Evolutionary conservation across 2,329 filamentous ascomycete genomes (phyloP).

Genomic region (Diaporthe ilicicola): DNA sequence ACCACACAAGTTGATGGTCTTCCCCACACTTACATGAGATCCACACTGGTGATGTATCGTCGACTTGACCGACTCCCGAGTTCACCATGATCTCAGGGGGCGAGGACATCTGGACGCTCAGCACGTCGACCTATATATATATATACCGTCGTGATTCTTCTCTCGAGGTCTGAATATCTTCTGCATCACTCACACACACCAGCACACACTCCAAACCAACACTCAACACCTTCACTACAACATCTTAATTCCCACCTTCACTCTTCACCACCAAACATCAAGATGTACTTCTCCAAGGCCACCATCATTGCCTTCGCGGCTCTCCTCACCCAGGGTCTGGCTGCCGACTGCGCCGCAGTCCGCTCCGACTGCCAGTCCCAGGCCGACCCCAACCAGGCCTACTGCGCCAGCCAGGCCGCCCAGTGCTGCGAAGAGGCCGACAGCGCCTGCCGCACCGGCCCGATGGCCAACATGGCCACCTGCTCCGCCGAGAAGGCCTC

Average conservation of each 20-base stretch:
- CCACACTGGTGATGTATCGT: slow-evolving; percentile 11
- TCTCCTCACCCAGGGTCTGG: slow-evolving; percentile 21
- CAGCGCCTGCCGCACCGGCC: background rate
- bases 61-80: slow-evolving; percentile 14
- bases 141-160: background rate
- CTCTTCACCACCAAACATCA: slow-evolving; percentile 7
- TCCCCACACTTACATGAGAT: background rate
- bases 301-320: slow-evolving; percentile 24
- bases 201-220: background rate
- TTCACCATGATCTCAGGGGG: slow-evolving; percentile 18
- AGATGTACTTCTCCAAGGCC: slow-evolving; percentile 30
- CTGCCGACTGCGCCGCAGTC: background rate
- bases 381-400: slow-evolving; percentile 5
- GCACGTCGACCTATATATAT: background rate
- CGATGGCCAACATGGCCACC: background rate
- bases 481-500: slow-evolving; percentile 15
- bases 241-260: background rate
- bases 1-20: slow-evolving; percentile 14
- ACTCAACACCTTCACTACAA: background rate
- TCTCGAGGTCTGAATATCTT: background rate
- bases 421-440: background rate
- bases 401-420: background rate
- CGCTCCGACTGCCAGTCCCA: background rate
- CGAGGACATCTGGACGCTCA: background rate
- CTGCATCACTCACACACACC: slow-evolving; percentile 23